Conservation (phyloP, 352 stramenopile species). For the Thraustochytrium striatum region DNA sequence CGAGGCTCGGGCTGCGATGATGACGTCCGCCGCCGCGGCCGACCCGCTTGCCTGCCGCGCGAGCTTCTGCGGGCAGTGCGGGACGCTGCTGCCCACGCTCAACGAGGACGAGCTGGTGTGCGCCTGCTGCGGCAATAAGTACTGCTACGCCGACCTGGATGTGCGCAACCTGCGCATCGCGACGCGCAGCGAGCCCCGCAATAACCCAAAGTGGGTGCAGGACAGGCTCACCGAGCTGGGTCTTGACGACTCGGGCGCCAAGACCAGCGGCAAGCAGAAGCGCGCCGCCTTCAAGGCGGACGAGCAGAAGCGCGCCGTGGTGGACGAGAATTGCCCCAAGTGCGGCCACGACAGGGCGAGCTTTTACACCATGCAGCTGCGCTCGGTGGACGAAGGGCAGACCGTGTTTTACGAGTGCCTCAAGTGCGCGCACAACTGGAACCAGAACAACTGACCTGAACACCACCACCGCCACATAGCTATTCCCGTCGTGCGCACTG, state of each 20-base stretch:
- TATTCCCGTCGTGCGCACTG: too few species aligned
- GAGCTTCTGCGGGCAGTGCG: slow-evolving; percentile 46
- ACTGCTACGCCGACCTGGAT: slow-evolving; percentile 9
- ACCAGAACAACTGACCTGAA: slow-evolving; percentile 44
- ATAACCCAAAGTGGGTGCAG: slow-evolving; percentile 31
- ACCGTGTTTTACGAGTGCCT: slow-evolving; percentile 99
- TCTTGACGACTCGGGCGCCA: too few species aligned
- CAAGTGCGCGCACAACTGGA: slow-evolving; percentile 73
- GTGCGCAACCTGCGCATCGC: slow-evolving; percentile 53
- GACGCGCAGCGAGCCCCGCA: not conserved
- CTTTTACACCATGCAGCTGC: slow-evolving; percentile 99
- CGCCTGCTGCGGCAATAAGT: slow-evolving; percentile 34
- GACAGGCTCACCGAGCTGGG: not conserved
- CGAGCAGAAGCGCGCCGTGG: slow-evolving; percentile 50
- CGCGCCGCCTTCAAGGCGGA: not conserved
- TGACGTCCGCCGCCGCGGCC: not conserved
- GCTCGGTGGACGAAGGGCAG: slow-evolving; percentile 97
- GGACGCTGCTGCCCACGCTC: slow-evolving; percentile 44
- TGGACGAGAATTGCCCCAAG: slow-evolving; percentile 97
- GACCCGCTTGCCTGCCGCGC: slow-evolving; percentile 22
- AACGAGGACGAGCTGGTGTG: slow-evolving; percentile 29
- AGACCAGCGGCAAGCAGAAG: not conserved
- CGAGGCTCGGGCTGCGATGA: too few species aligned
- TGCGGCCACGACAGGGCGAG: slow-evolving; percentile 92
- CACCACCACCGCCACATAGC: too few species aligned